Evolutionary conservation across 2,329 filamentous ascomycete species (phyloP), one percentile per base, ranked within the genome.

Genomic region (Orbilia javanica): DNA sequence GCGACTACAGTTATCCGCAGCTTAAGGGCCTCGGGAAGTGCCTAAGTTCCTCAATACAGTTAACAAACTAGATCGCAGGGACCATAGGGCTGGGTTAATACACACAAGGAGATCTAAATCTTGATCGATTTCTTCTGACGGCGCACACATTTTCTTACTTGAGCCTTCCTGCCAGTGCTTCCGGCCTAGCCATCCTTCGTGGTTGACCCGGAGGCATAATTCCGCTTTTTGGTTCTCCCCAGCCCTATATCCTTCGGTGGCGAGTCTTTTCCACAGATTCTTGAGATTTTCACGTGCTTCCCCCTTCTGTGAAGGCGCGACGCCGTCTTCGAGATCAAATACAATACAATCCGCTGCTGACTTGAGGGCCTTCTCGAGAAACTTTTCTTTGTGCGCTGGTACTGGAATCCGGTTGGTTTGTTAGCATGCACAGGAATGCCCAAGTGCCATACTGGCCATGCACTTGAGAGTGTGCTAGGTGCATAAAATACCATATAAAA

Each of bases 301-400:
- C 2, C 48, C 11, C 29, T 64, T 78, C 36, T 68, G 4, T 11
- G 62, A 72, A n/a, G 42, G 36, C 11, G 67, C 74, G 11, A 78
- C 74, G 7, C 74, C 74, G 27, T 78, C 74, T 53, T 78, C 74
- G 3, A 78, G 53, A 22, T 78, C 74, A 7, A 78, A 34, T 39
- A 78, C 67, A 39, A 78, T 78, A 36, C 74, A 78, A 48, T 78
- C 74, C 4, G 74, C 74, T 0, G 48, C 22, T 10, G 74, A 72
- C 15, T 7, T 62, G 3, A 78, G 42, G 4, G 74, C 67, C 34
- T 72, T 78, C 15, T 78, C n/a, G n/a, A 78, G 71, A 31, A 66
- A 78, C 22, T 44, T 53, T 15, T 63, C 15, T 0, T 57, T 78
- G 15, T 78, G 60, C 3, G 74, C 74, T 15, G 74, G 74, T 10